These are phyloP conservation scores for Porcisia hertigi DNA, from an alignment of 208 protist genomes.

Conservation along the genomic window DNA sequence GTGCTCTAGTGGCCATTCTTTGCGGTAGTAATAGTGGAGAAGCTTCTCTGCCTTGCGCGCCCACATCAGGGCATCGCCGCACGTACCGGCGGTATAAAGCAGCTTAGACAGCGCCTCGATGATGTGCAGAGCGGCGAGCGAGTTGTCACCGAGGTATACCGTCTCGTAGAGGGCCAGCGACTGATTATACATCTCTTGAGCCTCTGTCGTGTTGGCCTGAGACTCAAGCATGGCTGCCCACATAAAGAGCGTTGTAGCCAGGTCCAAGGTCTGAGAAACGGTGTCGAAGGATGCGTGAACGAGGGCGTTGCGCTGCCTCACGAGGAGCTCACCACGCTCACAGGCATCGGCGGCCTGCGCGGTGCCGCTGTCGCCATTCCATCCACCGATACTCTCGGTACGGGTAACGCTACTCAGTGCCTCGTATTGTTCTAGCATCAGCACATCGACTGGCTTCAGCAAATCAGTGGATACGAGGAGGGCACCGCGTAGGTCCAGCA, in stretches of 20 bases:
- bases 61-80: slow-evolving; percentile 57
- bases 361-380: background rate
- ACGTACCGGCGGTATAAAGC: slow-evolving; percentile 45
- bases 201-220: slow-evolving; percentile 29
- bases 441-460: slow-evolving; percentile 48
- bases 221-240: slow-evolving; percentile 44
- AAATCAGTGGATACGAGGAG: slow-evolving; percentile 43
- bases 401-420: slow-evolving; percentile 5
- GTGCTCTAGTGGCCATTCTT: slow-evolving; percentile 45
- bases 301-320: slow-evolving; percentile 24
- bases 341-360: slow-evolving; percentile 1
- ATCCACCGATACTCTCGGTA: background rate
- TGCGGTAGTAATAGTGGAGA: slow-evolving; percentile 37
- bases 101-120: slow-evolving; percentile 46
- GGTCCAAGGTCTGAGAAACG: slow-evolving; percentile 10
- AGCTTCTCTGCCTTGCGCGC: slow-evolving; percentile 32
- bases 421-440: slow-evolving; percentile 27
- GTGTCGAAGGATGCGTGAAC: slow-evolving; percentile 28
- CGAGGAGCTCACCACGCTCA: slow-evolving; percentile 5
- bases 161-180: slow-evolving; percentile 54
- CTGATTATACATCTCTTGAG: slow-evolving; percentile 45
- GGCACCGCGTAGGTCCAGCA: slow-evolving; percentile 57
- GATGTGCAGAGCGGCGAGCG: slow-evolving; percentile 36
- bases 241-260: slow-evolving; percentile 29
- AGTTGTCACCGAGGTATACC: slow-evolving; percentile 26